Percentiles rank a stretch among this genome's conserved stretches.
phyloP scores from a whole-genome alignment of 768 basidiomycete species.

The Boletus rubescentipes region DNA sequence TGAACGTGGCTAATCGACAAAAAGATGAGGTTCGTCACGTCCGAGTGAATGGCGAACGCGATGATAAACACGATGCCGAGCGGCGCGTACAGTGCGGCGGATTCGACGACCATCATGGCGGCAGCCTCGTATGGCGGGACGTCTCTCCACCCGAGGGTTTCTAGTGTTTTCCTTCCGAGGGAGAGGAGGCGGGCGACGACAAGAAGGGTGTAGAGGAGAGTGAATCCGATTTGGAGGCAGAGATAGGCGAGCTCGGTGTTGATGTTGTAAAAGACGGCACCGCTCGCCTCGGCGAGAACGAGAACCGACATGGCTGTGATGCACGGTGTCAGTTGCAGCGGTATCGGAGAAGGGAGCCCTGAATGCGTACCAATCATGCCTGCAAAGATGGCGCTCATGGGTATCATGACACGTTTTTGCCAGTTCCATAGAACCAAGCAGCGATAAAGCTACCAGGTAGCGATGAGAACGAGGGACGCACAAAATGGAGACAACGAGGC shows the following conservation, averaged over 20 bases:
- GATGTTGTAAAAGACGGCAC: conserved; percentile 19
- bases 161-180: conserved; percentile 15
- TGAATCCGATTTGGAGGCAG: conserved; percentile 29
- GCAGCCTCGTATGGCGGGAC: conserved; percentile 27
- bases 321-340: background rate
- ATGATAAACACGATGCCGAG: conserved; percentile 34
- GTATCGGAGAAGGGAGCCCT: background rate
- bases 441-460: conserved; percentile 10
- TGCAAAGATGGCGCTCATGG: conserved; percentile 12
- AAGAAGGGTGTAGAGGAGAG: conserved; percentile 31
- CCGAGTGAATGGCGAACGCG: conserved; percentile 23
- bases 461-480: background rate
- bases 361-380: conserved; percentile 14
- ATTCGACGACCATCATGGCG: conserved; percentile 36
- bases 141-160: conserved; percentile 15
- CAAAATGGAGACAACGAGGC: background rate
- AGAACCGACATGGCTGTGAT: conserved; percentile 17
- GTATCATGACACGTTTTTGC: conserved; percentile 12
- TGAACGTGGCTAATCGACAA: conserved; percentile 33
- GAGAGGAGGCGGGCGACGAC: conserved; percentile 30
- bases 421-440: conserved; percentile 17
- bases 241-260: conserved; percentile 29
- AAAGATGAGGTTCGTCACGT: conserved; percentile 35
- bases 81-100: conserved; percentile 29
- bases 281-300: conserved; percentile 11